Evolutionary conservation across 441 rosid genomes (phyloP), one percentile per base, ranked within the genome.

Genomic region (Dalechampia spathulata): DNA sequence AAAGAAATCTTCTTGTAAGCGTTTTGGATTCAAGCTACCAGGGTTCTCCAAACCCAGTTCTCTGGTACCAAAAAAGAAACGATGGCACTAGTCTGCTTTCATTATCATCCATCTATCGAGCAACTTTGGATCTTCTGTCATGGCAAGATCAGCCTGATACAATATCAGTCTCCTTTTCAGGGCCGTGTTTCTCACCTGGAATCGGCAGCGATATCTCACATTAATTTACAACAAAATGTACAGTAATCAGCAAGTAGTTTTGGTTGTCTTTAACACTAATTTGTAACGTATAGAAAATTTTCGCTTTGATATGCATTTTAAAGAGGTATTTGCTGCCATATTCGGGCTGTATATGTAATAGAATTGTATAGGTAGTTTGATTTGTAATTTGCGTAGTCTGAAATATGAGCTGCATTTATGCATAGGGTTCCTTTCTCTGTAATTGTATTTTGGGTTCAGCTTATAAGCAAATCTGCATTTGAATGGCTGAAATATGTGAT

Each of bases 1-100:
- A 47, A 74, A 65, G 28, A 79, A 69, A 58, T 46, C 70, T 50
- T 53, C 85, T 63, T 52, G 66, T 0, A 83, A 70, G 76, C 39
- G 64, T 37, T 58, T 70, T 21, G 65, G 83, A 40, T 25, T 78
- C 21, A 67, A 71, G 55, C 55, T 34, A 43, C 55, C 78, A n/a
- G 1, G 54, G 10, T 66, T 70, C 56, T 48, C 72, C 9, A 76
- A 40, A 68, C 30, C 60, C 12, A 30, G 40, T 34, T 39, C 60
- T 56, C 49, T 38, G 48, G 30, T 43, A 11, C 39, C 13, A 25
- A 63, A 41, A 56, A 75, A 49, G 64, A 63, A 67, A 75, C 66
- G 67, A 67, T 68, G 67, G 73, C 62, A 32, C 40, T 16, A 11
- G 45, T 55, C 44, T 28, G 47, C 45, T 42, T 42, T 38, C 23